Conservation (phyloP, 768 basidiomycete species). For the Cystoderma amianthinum region DNA sequence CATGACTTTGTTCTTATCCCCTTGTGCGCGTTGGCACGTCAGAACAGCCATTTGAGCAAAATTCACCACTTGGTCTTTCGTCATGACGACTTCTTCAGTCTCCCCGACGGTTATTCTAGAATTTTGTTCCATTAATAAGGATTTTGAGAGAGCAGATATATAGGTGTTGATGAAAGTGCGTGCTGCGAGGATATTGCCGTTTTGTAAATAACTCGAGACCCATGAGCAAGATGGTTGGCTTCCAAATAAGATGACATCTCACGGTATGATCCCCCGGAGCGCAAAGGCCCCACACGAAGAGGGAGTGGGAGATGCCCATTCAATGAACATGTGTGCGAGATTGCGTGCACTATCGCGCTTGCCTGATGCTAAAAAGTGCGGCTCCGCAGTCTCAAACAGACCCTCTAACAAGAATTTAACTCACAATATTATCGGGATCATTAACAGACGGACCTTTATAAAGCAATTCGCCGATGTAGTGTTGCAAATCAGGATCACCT, state of each 20-base stretch:
- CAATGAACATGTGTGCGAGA: slow-evolving; percentile 80
- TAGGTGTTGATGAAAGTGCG: slow-evolving; percentile 88
- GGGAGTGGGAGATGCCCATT: slow-evolving; percentile 55
- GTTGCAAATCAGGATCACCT: slow-evolving; percentile 84
- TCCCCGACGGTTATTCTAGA: slow-evolving; percentile 5
- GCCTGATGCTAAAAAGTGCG: slow-evolving; percentile 78
- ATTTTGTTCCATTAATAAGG: slow-evolving; percentile 34
- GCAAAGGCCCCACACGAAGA: slow-evolving; percentile 68
- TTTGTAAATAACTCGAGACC: slow-evolving; percentile 68
- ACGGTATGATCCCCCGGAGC: slow-evolving; percentile 83
- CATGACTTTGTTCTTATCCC: slow-evolving; percentile 68
- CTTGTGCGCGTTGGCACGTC: slow-evolving; percentile 83
- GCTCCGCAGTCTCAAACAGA: slow-evolving; percentile 67
- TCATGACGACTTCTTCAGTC: not conserved
- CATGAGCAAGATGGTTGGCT: slow-evolving; percentile 1
- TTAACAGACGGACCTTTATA: slow-evolving; percentile 56
- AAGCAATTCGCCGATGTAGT: slow-evolving; percentile 85
- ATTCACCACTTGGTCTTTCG: not conserved
- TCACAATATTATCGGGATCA: not conserved
- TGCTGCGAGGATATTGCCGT: slow-evolving; percentile 89
- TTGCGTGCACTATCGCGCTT: slow-evolving; percentile 84
- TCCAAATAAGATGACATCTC: slow-evolving; percentile 18
- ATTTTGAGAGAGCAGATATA: slow-evolving; percentile 51
- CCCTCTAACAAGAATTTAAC: slow-evolving; percentile 45
- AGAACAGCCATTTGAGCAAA: slow-evolving; percentile 74